phyloP scores from a whole-genome alignment of 495 filamentous ascomycete genomes.

The Hamigera avellanea region DNA sequence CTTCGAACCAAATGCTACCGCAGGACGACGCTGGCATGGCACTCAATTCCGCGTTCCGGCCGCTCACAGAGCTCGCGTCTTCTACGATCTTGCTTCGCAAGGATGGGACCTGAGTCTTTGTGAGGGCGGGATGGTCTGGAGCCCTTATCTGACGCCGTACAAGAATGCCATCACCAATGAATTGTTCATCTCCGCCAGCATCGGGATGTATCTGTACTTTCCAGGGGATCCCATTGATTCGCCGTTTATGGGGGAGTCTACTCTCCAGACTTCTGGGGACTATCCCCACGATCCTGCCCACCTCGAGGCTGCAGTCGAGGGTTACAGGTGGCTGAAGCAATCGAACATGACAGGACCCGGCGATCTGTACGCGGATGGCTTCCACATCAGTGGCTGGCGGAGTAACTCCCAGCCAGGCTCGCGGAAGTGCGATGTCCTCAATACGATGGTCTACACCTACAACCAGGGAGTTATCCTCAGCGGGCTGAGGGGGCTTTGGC shows the following conservation, averaged over 20 bases:
- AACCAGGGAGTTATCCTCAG: conserved; percentile 93
- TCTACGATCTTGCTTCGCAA: conserved; percentile 68
- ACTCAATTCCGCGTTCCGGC: conserved; percentile 65
- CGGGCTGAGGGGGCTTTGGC: conserved; percentile 70
- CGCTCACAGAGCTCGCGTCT: conserved; percentile 76
- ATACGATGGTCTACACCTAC: conserved; percentile 90
- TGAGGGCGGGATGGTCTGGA: conserved; percentile 90
- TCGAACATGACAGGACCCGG: conserved; percentile 71
- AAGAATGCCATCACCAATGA: conserved; percentile 98
- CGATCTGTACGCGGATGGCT: conserved; percentile 84
- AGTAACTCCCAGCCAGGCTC: conserved; percentile 34
- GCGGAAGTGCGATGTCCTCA: conserved; percentile 59
- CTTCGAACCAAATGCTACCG: conserved; percentile 4
- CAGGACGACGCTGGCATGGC: conserved; percentile 51
- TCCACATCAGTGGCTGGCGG: conserved; percentile 65
- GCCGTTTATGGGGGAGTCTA: conserved; percentile 40
- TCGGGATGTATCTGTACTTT: conserved; percentile 86
- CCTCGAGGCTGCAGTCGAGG: conserved; percentile 60
- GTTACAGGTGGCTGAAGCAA: conserved; percentile 64
- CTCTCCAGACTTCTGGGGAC: conserved; percentile 7
- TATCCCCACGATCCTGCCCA: conserved; percentile 52
- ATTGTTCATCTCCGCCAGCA: conserved; percentile 71
- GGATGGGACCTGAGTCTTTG: conserved; percentile 83
- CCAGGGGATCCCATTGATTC: conserved; percentile 65
- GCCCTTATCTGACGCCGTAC: conserved; percentile 68